These are phyloP conservation scores for Debaryomyces udenii DNA, from an alignment of 1,139 yeast genomes.

Conservation along the genomic window DNA sequence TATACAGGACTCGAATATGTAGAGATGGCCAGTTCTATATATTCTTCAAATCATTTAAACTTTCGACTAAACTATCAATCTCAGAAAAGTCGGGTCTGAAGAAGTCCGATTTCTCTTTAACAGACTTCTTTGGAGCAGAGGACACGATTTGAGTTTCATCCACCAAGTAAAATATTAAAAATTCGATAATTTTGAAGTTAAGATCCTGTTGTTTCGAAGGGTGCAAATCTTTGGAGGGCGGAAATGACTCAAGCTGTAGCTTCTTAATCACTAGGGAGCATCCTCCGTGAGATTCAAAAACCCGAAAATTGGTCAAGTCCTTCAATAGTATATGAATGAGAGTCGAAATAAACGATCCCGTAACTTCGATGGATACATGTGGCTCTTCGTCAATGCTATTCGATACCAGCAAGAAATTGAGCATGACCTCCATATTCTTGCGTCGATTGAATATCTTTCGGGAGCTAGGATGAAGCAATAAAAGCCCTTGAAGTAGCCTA, in stretches of 20 bases:
- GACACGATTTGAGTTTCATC: slow-evolving; percentile 53
- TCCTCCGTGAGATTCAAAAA: slow-evolving; percentile 64
- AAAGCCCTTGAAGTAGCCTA: slow-evolving; percentile 60
- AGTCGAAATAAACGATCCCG: slow-evolving; percentile 55
- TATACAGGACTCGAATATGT: slow-evolving; percentile 6
- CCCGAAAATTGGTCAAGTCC: slow-evolving; percentile 57
- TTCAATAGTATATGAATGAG: slow-evolving; percentile 64
- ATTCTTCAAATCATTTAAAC: slow-evolving; percentile 38
- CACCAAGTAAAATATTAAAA: slow-evolving; percentile 66
- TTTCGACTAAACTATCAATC: slow-evolving; percentile 44
- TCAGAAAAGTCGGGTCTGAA: slow-evolving; percentile 51
- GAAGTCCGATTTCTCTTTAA: slow-evolving; percentile 57
- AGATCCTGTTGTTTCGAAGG: slow-evolving; percentile 38
- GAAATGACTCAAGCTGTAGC: slow-evolving; percentile 26
- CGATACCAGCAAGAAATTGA: slow-evolving; percentile 27
- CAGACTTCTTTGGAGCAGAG: slow-evolving; percentile 28
- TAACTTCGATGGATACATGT: slow-evolving; percentile 21
- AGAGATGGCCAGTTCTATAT: slow-evolving; percentile 12
- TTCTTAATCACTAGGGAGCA: slow-evolving; percentile 53
- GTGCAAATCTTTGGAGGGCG: slow-evolving; percentile 6
- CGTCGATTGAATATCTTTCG: slow-evolving; percentile 46
- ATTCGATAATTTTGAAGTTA: slow-evolving; percentile 68
- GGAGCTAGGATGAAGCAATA: slow-evolving; percentile 62
- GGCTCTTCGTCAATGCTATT: slow-evolving; percentile 13
- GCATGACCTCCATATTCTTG: slow-evolving; percentile 34